phyloP scores from a whole-genome alignment of 2,329 filamentous ascomycete genomes.

The Pestalotiopsis sp. region DNA sequence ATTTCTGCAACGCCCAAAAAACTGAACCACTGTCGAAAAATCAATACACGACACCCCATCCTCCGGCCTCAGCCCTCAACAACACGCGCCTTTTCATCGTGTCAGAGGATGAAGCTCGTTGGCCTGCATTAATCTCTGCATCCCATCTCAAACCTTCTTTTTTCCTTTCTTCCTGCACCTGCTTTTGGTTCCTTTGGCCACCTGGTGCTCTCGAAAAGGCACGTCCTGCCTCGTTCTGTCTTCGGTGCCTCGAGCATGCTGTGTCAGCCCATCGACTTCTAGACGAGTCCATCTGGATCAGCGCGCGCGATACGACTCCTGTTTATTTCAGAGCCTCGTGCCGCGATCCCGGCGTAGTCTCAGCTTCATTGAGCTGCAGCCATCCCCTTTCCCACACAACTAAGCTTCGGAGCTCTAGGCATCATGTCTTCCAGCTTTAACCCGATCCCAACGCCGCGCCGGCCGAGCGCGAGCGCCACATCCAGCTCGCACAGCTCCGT shows the following conservation, averaged over 20 bases:
- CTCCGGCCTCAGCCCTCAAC: background rate
- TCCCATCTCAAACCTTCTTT: background rate
- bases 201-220: background rate
- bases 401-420: background rate
- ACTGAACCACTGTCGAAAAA: slow-evolving; percentile 2
- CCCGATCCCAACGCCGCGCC: slow-evolving; percentile 27
- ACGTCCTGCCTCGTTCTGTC: background rate
- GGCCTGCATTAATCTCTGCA: background rate
- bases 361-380: background rate
- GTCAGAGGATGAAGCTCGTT: slow-evolving; percentile 10
- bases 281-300: slow-evolving; percentile 8
- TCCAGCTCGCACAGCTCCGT: slow-evolving; percentile 32
- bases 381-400: background rate
- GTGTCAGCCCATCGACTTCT: slow-evolving; percentile 4
- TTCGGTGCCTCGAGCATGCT: slow-evolving; percentile 7
- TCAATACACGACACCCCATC: background rate
- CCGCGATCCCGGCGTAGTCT: background rate
- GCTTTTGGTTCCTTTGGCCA: background rate
- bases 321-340: background rate
- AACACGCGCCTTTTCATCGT: slow-evolving; percentile 10
- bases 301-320: background rate
- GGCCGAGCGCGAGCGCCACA: slow-evolving; percentile 25
- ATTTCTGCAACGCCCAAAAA: slow-evolving; percentile 12
- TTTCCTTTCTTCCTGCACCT: background rate
- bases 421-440: slow-evolving; percentile 14